phyloP scores from a whole-genome alignment of 2,329 filamentous ascomycete genomes.

The Pseudonectria buxi region DNA sequence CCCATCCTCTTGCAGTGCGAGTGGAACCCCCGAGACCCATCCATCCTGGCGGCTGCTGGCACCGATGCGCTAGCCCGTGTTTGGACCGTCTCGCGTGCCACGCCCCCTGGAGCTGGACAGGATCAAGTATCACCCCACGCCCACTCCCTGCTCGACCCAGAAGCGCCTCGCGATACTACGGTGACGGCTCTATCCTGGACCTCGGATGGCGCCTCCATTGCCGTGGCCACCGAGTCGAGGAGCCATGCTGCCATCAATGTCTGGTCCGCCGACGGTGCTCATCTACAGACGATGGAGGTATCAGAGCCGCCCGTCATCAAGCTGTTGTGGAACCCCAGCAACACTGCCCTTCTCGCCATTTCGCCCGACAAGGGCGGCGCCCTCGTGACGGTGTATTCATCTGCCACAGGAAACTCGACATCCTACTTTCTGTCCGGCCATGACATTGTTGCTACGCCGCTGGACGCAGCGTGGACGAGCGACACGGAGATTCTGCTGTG shows the following conservation, averaged over 20 bases:
- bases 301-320: constrained; percentile 56
- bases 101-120: constrained; percentile 33
- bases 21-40: constrained; percentile 60
- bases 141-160: constrained; percentile 44
- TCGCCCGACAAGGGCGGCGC: constrained; percentile 48
- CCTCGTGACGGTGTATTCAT: constrained; percentile 49
- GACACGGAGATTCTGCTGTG: constrained; percentile 53
- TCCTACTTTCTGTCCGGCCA: constrained; percentile 44
- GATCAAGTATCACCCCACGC: constrained; percentile 35
- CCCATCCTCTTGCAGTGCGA: constrained; percentile 62
- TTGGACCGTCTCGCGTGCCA: constrained; percentile 55
- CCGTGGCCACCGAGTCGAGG: constrained; percentile 50
- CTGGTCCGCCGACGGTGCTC: constrained; percentile 47
- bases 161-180: constrained; percentile 43
- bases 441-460: constrained; percentile 41
- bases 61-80: constrained; percentile 64
- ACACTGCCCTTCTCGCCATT: constrained; percentile 49
- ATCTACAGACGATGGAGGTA: constrained; percentile 47
- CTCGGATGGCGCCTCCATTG: constrained; percentile 47
- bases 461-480: constrained; percentile 55
- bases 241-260: constrained; percentile 47
- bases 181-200: constrained; percentile 58
- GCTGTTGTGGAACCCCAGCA: constrained; percentile 53
- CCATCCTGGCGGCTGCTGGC: constrained; percentile 59
- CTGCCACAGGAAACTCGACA: constrained; percentile 35